A percentile compares a stretch with the other conserved stretches of the same genome.
Conservation (phyloP, 192 early-diverging fungal genomes). For the Umbelopsis sp. region DNA sequence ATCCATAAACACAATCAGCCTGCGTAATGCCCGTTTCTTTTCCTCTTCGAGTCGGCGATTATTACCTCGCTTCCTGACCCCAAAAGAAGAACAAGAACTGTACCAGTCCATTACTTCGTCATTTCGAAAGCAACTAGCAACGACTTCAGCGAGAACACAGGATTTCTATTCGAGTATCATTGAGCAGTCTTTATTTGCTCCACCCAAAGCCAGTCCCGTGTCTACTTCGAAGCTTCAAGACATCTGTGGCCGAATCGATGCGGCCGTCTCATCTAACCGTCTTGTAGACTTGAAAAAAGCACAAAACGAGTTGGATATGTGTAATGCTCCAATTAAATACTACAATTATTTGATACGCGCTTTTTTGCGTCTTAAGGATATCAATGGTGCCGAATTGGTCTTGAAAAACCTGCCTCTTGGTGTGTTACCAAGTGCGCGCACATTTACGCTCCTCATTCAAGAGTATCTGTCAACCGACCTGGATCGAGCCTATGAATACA, state of each 20-base stretch:
- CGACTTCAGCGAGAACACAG: conserved; percentile 20
- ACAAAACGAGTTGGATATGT: conserved; percentile 19
- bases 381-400: conserved; percentile 23
- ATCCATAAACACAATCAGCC: not conserved
- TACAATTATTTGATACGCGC: conserved; percentile 39
- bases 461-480: conserved; percentile 23
- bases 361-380: conserved; percentile 3
- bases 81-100: conserved; percentile 37
- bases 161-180: conserved; percentile 35
- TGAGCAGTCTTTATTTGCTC: conserved; percentile 29
- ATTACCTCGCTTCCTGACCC: conserved; percentile 34
- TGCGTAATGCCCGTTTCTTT: not conserved
- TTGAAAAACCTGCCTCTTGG: not conserved
- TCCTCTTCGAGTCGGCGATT: conserved; percentile 22
- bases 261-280: conserved; percentile 18
- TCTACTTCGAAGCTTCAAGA: conserved; percentile 24
- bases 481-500: conserved; percentile 1
- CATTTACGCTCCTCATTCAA: conserved; percentile 35
- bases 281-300: conserved; percentile 9
- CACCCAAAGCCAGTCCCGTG: not conserved
- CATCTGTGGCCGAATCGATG: conserved; percentile 27
- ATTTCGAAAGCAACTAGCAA: conserved; percentile 35
- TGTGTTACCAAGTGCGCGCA: conserved; percentile 35
- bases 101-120: conserved; percentile 34
- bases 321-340: not conserved